Base-by-base conservation (phyloP, 495 filamentous ascomycete species). In the Hypomontagnella submonticulosa region DNA sequence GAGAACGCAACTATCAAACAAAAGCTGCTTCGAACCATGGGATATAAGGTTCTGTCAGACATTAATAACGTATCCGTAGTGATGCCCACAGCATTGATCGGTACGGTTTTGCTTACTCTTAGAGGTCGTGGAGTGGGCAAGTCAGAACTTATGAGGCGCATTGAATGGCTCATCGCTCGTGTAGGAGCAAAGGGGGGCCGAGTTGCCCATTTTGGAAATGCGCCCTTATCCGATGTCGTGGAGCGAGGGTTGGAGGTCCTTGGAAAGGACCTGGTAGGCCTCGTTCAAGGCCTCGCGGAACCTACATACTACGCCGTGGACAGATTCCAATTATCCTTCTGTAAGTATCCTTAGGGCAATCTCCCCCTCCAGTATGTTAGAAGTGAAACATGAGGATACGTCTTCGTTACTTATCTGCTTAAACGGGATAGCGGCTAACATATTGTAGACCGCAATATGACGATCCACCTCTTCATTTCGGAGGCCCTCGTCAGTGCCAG, bases 1-100 rank as follows among this genome's bases (percentile, higher is more conserved):
- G 77, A 74, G 67, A 81, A 82, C 71, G 66, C 79, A 67, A 47
- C 79, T 42, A 66, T 81, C 53, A 72, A 79, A 61, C 71, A 88
- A 76, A 81, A 85, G 81, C 77, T 97, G 13, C 78, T 98, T 4
- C 81, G 92, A 43, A 93, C 90, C 0, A 76, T 99, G 36, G 95
- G 95, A 1, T 99, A 97, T 74, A 90, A 89, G 60, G 92, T 97
- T 10, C 81, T 99, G 19, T 89, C 90, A 2, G 92, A 98, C 67
- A 98, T 99, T 79, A 99, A 99, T 73, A 84, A 89, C 27, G 94
- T 96, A 1, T 96, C 93, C 1, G 95, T 99, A 1, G 92, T 97
- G 54, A 99, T 99, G 95, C 95, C 95, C 3, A 97, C 95, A 0
- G 91, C 94, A 5, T 82, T 99, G 40, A 94, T 99, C 32, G 95